Evolutionary conservation across 2,329 filamentous ascomycete genomes (phyloP).

Genomic region (Sphaerulina vaccinii): DNA sequence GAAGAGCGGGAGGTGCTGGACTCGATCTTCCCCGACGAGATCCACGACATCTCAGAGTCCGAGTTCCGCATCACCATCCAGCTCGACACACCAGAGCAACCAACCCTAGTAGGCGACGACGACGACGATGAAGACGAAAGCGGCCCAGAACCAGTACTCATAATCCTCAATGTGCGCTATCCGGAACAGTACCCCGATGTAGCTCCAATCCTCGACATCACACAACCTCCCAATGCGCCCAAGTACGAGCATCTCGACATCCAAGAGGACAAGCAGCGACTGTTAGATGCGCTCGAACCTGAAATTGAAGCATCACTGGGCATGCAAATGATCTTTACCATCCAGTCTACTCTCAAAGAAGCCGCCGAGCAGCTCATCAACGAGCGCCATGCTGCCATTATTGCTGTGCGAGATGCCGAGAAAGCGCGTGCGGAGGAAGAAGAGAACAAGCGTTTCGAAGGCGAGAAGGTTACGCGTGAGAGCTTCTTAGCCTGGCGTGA

Average conservation of each 20-base stretch:
- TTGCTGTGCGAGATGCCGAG: conserved; percentile 54
- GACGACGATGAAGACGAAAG: conserved; percentile 56
- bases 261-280: conserved; percentile 70
- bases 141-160: conserved; percentile 52
- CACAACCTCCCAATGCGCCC: conserved; percentile 66
- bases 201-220: conserved; percentile 77
- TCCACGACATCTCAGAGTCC: conserved; percentile 88
- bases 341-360: conserved; percentile 86
- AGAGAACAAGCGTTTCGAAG: conserved; percentile 96
- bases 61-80: conserved; percentile 83
- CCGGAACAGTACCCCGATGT: conserved; percentile 89
- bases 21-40: conserved; percentile 97
- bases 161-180: conserved; percentile 83
- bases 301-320: conserved; percentile 89
- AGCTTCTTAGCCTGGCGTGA: conserved; percentile 81
- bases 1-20: conserved; percentile 98
- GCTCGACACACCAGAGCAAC: conserved; percentile 58
- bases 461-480: conserved; percentile 82
- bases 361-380: conserved; percentile 80
- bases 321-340: conserved; percentile 95
- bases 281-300: conserved; percentile 69
- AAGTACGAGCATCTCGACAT: conserved; percentile 75
- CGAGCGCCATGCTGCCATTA: conserved; percentile 66
- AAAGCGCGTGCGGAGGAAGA: conserved; percentile 71
- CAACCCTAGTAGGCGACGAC: not conserved